Conservation (phyloP, 805 yeast genomes). For the Tetrapisispora taiwanensis region DNA sequence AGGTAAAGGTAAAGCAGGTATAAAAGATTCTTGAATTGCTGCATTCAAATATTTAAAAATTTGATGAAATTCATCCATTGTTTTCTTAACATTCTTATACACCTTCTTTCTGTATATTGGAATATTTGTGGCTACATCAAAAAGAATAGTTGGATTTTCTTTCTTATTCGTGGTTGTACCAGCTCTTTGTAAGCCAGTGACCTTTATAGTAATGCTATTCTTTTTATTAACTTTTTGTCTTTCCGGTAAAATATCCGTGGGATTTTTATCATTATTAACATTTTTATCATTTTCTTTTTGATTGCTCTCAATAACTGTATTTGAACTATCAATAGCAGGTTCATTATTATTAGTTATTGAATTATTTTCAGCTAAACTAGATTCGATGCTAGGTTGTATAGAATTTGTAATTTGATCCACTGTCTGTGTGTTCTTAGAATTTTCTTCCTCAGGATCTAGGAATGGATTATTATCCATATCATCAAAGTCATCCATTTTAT, state of each 20-base stretch:
- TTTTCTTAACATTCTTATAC: constrained; percentile 69
- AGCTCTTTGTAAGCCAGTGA: constrained; percentile 61
- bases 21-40: constrained; percentile 84
- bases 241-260: constrained; percentile 5
- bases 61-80: constrained; percentile 65
- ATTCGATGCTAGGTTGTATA: too few relatives aligned
- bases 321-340: background rate
- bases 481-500: constrained; percentile 27
- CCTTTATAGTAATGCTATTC: constrained; percentile 41
- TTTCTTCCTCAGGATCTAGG: constrained; percentile 35
- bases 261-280: background rate
- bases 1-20: constrained; percentile 76
- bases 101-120: constrained; percentile 63
- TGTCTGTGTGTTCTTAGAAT: constrained; percentile 5
- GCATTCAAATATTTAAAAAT: constrained; percentile 69
- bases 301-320: background rate
- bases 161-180: constrained; percentile 42
- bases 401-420: background rate
- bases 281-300: background rate
- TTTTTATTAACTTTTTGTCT: constrained; percentile 6
- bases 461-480: constrained; percentile 55
- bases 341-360: constrained; percentile 2
- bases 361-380: constrained; percentile 1
- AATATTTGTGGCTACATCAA: constrained; percentile 58
- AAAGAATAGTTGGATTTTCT: constrained; percentile 70